Conservation (phyloP, 805 yeast genomes). For the Millerozyma acaciae region DNA sequence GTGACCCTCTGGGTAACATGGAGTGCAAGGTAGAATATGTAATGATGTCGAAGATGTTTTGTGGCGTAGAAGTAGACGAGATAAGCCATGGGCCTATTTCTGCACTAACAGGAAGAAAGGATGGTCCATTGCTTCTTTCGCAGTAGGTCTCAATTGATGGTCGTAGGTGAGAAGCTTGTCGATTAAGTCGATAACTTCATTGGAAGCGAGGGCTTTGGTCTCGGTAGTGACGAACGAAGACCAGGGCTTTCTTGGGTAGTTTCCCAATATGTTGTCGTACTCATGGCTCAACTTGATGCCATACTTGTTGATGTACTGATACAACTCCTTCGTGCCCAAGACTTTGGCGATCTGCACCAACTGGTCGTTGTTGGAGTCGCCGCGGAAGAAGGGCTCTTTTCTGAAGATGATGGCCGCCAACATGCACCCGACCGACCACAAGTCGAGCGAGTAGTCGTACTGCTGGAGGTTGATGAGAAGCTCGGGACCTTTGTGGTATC, state of each 20-base stretch:
- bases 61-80: not conserved
- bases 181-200: conserved; percentile 62
- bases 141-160: conserved; percentile 84
- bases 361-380: conserved; percentile 88
- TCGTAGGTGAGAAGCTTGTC: conserved; percentile 76
- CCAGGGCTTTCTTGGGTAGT: conserved; percentile 68
- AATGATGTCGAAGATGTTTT: not conserved
- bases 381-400: conserved; percentile 90
- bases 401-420: conserved; percentile 83
- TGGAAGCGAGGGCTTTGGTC: conserved; percentile 49
- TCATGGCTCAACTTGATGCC: conserved; percentile 68
- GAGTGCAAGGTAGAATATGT: no score
- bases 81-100: conserved; percentile 3
- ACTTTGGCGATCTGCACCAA: conserved; percentile 86
- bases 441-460: conserved; percentile 83
- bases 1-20: no score
- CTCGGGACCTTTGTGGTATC: conserved; percentile 92
- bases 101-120: conserved; percentile 47
- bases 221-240: conserved; percentile 51
- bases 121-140: conserved; percentile 83
- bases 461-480: conserved; percentile 74
- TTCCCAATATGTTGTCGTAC: conserved; percentile 74
- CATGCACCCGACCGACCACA: conserved; percentile 93
- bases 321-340: conserved; percentile 75
- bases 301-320: conserved; percentile 64